Evolutionary conservation across 768 basidiomycete genomes (phyloP).

Genomic region (Boletus fagicola): DNA sequence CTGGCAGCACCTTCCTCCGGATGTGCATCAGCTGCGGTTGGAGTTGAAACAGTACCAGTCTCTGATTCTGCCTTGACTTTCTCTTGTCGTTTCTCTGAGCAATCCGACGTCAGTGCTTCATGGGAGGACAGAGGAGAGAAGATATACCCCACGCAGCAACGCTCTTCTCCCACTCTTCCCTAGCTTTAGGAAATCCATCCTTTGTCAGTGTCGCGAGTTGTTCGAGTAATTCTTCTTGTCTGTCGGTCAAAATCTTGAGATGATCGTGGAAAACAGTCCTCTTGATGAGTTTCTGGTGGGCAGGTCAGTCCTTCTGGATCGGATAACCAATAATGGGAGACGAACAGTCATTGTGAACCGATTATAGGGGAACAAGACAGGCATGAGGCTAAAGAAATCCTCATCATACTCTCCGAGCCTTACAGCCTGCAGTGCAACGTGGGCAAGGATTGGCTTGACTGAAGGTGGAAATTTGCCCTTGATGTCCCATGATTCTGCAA

Average conservation of each 20-base stretch:
- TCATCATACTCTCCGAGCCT: conserved; percentile 88
- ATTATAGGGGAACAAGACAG: conserved; percentile 89
- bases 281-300: conserved; percentile 82
- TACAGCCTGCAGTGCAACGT: conserved; percentile 76
- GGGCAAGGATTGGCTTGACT: conserved; percentile 70
- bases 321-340: conserved; percentile 7
- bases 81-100: conserved; percentile 55
- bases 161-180: conserved; percentile 75
- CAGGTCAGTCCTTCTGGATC: conserved; percentile 8
- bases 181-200: conserved; percentile 64
- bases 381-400: conserved; percentile 87
- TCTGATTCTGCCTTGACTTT: conserved; percentile 42
- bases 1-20: conserved; percentile 35
- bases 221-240: conserved; percentile 65
- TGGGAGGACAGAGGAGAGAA: not conserved
- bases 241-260: conserved; percentile 56
- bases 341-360: conserved; percentile 87
- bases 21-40: conserved; percentile 22
- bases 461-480: conserved; percentile 88
- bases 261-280: conserved; percentile 82
- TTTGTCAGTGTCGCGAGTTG: conserved; percentile 62
- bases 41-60: conserved; percentile 33
- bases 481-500: conserved; percentile 67
- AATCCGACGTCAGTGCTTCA: not conserved
- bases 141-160: conserved; percentile 65